These are phyloP conservation scores for Quercus rubra DNA, from an alignment of 306 rosid genomes.

Conservation along the genomic window DNA sequence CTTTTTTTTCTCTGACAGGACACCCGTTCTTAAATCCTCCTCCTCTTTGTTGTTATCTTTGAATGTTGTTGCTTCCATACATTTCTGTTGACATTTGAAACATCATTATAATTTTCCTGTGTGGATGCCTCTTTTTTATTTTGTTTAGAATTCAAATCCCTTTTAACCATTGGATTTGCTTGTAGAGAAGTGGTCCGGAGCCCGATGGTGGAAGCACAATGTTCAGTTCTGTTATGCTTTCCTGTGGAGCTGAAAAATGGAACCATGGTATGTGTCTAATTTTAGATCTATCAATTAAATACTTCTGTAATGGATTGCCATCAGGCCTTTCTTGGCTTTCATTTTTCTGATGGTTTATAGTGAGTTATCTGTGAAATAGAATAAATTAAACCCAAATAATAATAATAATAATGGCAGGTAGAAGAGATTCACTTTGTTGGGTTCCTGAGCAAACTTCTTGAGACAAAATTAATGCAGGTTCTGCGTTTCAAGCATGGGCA, in stretches of 20 bases:
- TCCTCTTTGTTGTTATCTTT: background rate
- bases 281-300: constrained; percentile 7
- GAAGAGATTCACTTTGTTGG: constrained; percentile 91
- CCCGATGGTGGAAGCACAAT: constrained; percentile 97
- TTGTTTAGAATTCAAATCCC: constrained; percentile 17
- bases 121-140: constrained; percentile 8
- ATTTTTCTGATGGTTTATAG: constrained; percentile 9
- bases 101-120: constrained; percentile 10
- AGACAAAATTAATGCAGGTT: constrained; percentile 88
- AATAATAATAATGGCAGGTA: constrained; percentile 46
- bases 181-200: constrained; percentile 86
- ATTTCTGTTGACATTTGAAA: constrained; percentile 17
- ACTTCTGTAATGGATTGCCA: constrained; percentile 4
- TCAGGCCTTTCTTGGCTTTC: constrained; percentile 6
- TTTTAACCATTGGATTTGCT: constrained; percentile 35
- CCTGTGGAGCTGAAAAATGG: constrained; percentile 88
- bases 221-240: constrained; percentile 90
- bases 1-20: constrained; percentile 8
- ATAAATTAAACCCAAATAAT: background rate
- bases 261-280: constrained; percentile 57
- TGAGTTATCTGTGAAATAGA: constrained; percentile 6
- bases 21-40: background rate
- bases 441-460: constrained; percentile 91
- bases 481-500: constrained; percentile 95
- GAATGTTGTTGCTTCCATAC: background rate